Percentiles rank a stretch among this genome's conserved stretches.
phyloP scores from a whole-genome alignment of 345 rosid species.

The Ricinus communis region DNA sequence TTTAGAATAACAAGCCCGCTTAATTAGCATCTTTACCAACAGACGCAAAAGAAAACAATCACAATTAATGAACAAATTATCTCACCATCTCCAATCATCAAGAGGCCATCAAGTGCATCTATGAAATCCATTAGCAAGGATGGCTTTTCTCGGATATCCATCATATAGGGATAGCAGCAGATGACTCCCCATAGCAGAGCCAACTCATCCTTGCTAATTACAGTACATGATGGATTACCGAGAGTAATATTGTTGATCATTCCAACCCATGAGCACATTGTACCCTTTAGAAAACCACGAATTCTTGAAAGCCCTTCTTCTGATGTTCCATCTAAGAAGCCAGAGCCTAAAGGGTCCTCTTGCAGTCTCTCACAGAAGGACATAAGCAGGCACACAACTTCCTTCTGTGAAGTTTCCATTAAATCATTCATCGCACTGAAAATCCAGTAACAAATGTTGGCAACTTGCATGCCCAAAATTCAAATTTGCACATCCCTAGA shows the following conservation, averaged over 20 bases:
- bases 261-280: slow-evolving; percentile 33
- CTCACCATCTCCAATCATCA: slow-evolving; percentile 51
- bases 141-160: slow-evolving; percentile 38
- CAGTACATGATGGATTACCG: slow-evolving; percentile 31
- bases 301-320: slow-evolving; percentile 44
- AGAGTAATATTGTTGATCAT: slow-evolving; percentile 32
- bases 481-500: background rate
- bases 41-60: no score
- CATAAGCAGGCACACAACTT: slow-evolving; percentile 55
- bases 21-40: slow-evolving; percentile 3
- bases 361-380: slow-evolving; percentile 59
- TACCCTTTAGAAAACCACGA: slow-evolving; percentile 39
- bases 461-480: slow-evolving; percentile 9
- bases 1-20: background rate
- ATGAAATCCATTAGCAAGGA: slow-evolving; percentile 50
- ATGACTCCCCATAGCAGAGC: slow-evolving; percentile 71
- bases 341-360: slow-evolving; percentile 30
- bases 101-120: slow-evolving; percentile 50
- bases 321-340: slow-evolving; percentile 40
- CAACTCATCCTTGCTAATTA: slow-evolving; percentile 42
- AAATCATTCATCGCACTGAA: slow-evolving; percentile 71
- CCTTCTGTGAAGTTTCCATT: slow-evolving; percentile 56
- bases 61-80: background rate
- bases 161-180: slow-evolving; percentile 57
- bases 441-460: slow-evolving; percentile 29